Conservation (phyloP, 495 filamentous ascomycete genomes). For the Talaromyces wortmannii region DNA sequence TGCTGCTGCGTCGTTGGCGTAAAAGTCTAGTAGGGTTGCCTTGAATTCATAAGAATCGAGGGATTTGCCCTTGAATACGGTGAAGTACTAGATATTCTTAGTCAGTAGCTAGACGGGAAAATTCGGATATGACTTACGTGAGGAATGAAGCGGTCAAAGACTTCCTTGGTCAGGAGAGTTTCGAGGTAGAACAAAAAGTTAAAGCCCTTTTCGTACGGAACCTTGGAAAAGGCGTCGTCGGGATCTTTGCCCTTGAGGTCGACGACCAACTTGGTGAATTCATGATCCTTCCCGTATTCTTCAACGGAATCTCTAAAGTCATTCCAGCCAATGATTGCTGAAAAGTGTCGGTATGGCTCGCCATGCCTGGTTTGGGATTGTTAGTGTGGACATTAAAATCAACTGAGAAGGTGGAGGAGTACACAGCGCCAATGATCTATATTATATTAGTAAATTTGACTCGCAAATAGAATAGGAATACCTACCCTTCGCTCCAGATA, state of each 20-base stretch:
- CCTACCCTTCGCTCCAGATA: conserved; percentile 77
- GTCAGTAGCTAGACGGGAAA: conserved; percentile 7
- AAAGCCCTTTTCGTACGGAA: conserved; percentile 74
- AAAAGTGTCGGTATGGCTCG: conserved; percentile 82
- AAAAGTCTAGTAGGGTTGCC: conserved; percentile 78
- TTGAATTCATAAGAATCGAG: conserved; percentile 93
- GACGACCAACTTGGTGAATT: conserved; percentile 86
- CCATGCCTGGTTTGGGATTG: conserved; percentile 46
- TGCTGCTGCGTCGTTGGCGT: conserved; percentile 57
- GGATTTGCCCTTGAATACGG: conserved; percentile 69
- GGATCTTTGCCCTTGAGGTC: conserved; percentile 86
- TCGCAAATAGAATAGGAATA: background rate
- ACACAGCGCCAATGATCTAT: conserved; percentile 24
- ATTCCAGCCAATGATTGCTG: conserved; percentile 68
- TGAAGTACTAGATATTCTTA: conserved; percentile 59
- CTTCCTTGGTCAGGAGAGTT: conserved; percentile 70
- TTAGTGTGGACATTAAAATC: background rate
- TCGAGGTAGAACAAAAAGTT: conserved; percentile 80
- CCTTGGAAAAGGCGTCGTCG: conserved; percentile 85
- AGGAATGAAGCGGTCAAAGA: conserved; percentile 91
- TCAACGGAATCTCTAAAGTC: conserved; percentile 67
- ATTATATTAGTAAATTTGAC: conserved; percentile 6
- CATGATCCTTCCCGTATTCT: conserved; percentile 70
- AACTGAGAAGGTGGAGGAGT: conserved; percentile 1
- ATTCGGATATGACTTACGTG: conserved; percentile 40